phyloP scores from a whole-genome alignment of 2,329 filamentous ascomycete genomes.

The Aspergillus versicolor region DNA sequence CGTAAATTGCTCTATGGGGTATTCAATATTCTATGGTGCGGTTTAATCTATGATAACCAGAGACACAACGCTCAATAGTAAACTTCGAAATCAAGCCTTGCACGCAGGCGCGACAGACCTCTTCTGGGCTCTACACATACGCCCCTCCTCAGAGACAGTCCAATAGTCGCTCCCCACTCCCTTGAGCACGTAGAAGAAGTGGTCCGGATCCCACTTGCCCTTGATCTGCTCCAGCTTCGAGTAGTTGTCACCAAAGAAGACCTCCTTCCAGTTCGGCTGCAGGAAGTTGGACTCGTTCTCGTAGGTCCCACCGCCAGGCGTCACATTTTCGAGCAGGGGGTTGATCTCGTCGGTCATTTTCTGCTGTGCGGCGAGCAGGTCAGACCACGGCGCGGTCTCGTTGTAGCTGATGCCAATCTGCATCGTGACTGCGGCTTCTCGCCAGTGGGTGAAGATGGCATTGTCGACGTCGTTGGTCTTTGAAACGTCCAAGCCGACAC shows the following conservation, averaged over 20 bases:
- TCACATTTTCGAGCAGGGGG: conserved; percentile 39
- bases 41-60: too few species aligned
- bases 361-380: conserved; percentile 37
- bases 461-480: conserved; percentile 37
- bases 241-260: conserved; percentile 47
- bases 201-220: conserved; percentile 42
- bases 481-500: conserved; percentile 41
- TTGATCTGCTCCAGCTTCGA: conserved; percentile 37
- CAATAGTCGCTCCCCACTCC: conserved; percentile 42
- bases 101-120: too few species aligned
- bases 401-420: conserved; percentile 37
- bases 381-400: conserved; percentile 36
- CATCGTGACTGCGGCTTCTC: conserved; percentile 39
- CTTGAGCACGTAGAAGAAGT: conserved; percentile 42
- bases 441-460: conserved; percentile 42
- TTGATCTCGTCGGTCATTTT: conserved; percentile 42
- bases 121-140: conserved; percentile 26
- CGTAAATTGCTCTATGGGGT: too few species aligned
- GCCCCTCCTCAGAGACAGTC: conserved; percentile 26
- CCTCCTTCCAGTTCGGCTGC: conserved; percentile 41
- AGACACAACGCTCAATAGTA: too few species aligned
- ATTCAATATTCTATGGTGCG: too few species aligned
- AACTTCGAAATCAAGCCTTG: too few species aligned
- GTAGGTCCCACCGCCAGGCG: conserved; percentile 42
- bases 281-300: conserved; percentile 45